Conservation (phyloP, 768 basidiomycete species). For the Tulasnella sp. region DNA sequence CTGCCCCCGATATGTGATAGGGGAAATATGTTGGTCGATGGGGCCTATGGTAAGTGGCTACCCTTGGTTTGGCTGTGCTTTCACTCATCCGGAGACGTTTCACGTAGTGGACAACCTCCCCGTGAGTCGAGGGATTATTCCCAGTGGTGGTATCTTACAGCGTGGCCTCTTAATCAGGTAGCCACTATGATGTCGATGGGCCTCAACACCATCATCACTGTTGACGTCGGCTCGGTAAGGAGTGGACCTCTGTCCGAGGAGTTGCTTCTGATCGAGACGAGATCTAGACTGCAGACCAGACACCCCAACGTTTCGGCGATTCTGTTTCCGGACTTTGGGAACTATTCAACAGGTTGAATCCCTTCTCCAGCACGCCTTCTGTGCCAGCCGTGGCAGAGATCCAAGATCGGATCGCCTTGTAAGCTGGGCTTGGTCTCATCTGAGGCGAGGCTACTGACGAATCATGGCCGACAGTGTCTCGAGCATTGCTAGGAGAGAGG, state of each 20-base stretch:
- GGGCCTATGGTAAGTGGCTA: constrained; percentile 61
- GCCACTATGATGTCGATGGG: constrained; percentile 88
- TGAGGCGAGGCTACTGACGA: neutral
- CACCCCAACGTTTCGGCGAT: constrained; percentile 88
- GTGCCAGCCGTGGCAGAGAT: constrained; percentile 89
- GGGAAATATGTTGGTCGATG: constrained; percentile 35
- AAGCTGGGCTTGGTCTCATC: constrained; percentile 26
- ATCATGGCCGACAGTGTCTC: constrained; percentile 53
- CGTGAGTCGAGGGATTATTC: constrained; percentile 31
- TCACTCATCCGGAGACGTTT: constrained; percentile 15
- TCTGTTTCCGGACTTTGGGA: constrained; percentile 95
- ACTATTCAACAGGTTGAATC: constrained; percentile 84
- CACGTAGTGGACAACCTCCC: constrained; percentile 74
- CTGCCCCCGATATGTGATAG: constrained; percentile 33
- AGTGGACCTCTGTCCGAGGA: neutral
- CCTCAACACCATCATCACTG: constrained; percentile 79
- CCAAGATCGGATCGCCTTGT: constrained; percentile 92
- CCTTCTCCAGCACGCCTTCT: constrained; percentile 62
- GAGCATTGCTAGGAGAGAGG: constrained; percentile 86
- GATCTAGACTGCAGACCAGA: constrained; percentile 77
- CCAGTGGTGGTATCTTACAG: neutral
- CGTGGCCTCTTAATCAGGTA: constrained; percentile 39
- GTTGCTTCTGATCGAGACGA: neutral
- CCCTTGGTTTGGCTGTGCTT: neutral
- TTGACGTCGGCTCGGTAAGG: constrained; percentile 80